Evolutionary conservation across 2,329 filamentous ascomycete genomes (phyloP).

Genomic region (Penicillium sp.): DNA sequence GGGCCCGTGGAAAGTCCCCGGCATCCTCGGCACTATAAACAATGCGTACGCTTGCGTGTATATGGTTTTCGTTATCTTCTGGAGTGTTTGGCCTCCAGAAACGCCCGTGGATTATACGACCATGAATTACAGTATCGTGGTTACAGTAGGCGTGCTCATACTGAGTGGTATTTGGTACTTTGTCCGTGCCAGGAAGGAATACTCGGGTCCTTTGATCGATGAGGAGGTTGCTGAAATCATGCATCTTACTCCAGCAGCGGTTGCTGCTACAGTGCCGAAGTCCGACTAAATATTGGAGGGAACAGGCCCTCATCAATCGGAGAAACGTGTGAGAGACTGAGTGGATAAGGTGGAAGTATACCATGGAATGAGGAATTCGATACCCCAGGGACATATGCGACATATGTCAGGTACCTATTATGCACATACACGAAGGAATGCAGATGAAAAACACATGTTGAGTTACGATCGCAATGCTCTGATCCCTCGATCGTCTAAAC

Average conservation of each 20-base stretch:
- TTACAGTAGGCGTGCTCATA: slow-evolving; percentile 46
- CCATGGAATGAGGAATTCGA: neutral
- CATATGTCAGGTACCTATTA: neutral
- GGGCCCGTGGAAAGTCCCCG: slow-evolving; percentile 59
- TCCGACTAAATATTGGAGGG: neutral
- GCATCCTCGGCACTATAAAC: slow-evolving; percentile 54
- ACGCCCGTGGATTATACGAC: slow-evolving; percentile 35
- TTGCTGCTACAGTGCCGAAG: neutral
- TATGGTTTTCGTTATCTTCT: slow-evolving; percentile 58
- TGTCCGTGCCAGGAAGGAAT: slow-evolving; percentile 45
- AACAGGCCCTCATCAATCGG: neutral
- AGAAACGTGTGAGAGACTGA: too few species aligned
- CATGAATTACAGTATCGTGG: slow-evolving; percentile 53
- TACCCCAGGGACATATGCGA: neutral
- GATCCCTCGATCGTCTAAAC: neutral
- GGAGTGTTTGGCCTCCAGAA: slow-evolving; percentile 53
- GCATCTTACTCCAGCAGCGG: slow-evolving; percentile 19
- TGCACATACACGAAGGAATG: neutral
- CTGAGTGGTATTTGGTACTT: slow-evolving; percentile 54
- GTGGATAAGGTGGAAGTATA: neutral
- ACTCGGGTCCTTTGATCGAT: slow-evolving; percentile 49
- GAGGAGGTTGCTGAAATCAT: slow-evolving; percentile 24
- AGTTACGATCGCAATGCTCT: neutral
- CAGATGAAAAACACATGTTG: neutral
- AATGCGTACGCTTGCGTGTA: slow-evolving; percentile 58